Conservation (phyloP, 148 eudicot genomes). For the Simmondsia chinensis region DNA sequence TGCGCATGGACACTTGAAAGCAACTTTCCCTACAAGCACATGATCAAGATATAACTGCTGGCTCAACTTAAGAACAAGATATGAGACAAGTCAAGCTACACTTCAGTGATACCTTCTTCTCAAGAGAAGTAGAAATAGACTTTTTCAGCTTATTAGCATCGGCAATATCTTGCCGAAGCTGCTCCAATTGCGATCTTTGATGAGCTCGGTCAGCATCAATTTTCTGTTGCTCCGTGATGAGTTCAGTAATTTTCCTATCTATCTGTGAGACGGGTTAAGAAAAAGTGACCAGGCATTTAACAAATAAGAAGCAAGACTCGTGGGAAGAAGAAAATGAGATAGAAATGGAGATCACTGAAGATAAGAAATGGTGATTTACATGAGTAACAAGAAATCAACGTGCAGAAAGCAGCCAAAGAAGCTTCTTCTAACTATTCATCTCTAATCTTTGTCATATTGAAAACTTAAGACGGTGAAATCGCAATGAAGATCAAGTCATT, state of each 20-base stretch:
- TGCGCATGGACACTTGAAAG: slow-evolving; percentile 57
- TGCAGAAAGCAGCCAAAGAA: no score
- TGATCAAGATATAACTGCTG: neutral
- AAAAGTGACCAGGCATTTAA: slow-evolving; percentile 11
- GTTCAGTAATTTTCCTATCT: slow-evolving; percentile 69
- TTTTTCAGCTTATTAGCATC: slow-evolving; percentile 81
- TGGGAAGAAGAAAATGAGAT: no score
- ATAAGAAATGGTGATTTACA: no score
- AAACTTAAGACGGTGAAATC: no score
- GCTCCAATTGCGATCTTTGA: slow-evolving; percentile 80
- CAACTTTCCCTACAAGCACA: slow-evolving; percentile 58
- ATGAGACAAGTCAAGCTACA: neutral
- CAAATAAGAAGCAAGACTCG: neutral
- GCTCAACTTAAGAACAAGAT: slow-evolving; percentile 1
- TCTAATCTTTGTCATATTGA: no score
- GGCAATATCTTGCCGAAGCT: slow-evolving; percentile 61
- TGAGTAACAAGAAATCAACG: no score
- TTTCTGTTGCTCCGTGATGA: slow-evolving; percentile 91
- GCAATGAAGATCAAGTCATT: no score
- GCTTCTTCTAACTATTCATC: no score
- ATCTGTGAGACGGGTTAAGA: slow-evolving; percentile 64
- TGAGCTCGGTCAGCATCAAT: slow-evolving; percentile 85
- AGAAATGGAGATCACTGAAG: neutral
- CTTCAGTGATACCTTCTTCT: slow-evolving; percentile 57
- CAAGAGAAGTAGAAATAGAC: slow-evolving; percentile 58